A percentile compares a stretch with the other conserved stretches of the same genome.
These are phyloP conservation scores for Aspergillus clavatus DNA, from an alignment of 2,329 filamentous ascomycete species.

Conservation along the genomic window DNA sequence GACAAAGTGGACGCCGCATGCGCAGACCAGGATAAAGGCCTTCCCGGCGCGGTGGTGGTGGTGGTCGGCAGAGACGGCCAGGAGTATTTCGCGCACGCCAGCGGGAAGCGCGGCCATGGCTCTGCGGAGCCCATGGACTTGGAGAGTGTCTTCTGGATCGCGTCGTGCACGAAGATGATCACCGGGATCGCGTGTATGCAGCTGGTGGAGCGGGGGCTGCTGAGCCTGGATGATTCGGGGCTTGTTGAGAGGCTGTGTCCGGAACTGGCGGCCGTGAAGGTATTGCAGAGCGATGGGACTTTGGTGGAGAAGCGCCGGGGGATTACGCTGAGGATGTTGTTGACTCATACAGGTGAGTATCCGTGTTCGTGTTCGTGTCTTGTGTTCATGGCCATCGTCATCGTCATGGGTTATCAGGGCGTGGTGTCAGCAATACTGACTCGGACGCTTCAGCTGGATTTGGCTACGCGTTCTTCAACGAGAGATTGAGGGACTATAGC, in stretches of 20 bases:
- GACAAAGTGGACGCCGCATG: not conserved
- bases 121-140: slow-evolving; percentile 51
- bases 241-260: slow-evolving; percentile 39
- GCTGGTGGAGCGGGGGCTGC: slow-evolving; percentile 40
- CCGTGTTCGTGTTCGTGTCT: no score
- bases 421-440: slow-evolving; percentile 1
- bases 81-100: slow-evolving; percentile 46
- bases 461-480: slow-evolving; percentile 54
- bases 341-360: slow-evolving; percentile 45
- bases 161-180: slow-evolving; percentile 48
- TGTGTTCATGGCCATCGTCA: no score
- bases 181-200: slow-evolving; percentile 46
- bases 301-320: slow-evolving; percentile 41
- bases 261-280: slow-evolving; percentile 41
- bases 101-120: slow-evolving; percentile 45
- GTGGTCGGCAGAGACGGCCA: slow-evolving; percentile 47
- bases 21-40: slow-evolving; percentile 30
- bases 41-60: slow-evolving; percentile 46
- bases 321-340: slow-evolving; percentile 56
- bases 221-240: slow-evolving; percentile 40
- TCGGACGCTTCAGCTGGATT: slow-evolving; percentile 46
- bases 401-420: no score
- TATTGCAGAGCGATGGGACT: slow-evolving; percentile 34
- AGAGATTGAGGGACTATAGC: slow-evolving; percentile 45
- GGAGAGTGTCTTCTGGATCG: slow-evolving; percentile 58